Percentiles rank a stretch among this genome's conserved stretches.
Conservation (phyloP, 1,284 basidiomycete species). For the Ceratobasidium sp. region DNA sequence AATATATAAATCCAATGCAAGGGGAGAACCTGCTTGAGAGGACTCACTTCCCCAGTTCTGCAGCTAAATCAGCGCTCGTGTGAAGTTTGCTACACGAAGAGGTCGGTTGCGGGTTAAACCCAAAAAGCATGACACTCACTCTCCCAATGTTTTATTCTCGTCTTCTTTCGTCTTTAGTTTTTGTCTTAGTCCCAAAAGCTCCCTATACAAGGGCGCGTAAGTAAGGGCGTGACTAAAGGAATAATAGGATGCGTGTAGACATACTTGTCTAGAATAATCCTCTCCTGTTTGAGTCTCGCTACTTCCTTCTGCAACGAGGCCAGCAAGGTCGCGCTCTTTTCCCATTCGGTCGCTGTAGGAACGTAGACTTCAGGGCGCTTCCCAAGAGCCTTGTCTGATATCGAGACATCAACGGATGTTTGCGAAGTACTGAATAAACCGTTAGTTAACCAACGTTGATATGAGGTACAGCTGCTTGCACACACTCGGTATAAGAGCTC, state of each 20-base stretch:
- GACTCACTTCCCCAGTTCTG: slow-evolving; percentile 29
- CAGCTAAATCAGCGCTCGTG: slow-evolving; percentile 33
- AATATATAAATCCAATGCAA: background rate
- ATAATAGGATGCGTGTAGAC: background rate
- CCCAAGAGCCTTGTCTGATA: background rate
- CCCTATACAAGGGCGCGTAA: background rate
- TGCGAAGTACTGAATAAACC: background rate
- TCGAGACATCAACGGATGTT: background rate
- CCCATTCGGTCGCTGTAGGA: slow-evolving; percentile 10
- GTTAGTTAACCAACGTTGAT: background rate
- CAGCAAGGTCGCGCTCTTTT: slow-evolving; percentile 9
- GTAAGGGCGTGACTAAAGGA: background rate
- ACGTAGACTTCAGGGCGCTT: background rate
- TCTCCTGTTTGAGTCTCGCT: slow-evolving; percentile 12
- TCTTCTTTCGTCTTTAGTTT: background rate
- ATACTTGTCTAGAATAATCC: background rate
- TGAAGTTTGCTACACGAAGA: slow-evolving; percentile 12
- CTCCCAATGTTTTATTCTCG: slow-evolving; percentile 15
- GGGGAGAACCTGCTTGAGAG: background rate
- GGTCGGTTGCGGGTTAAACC: background rate
- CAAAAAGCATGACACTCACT: background rate
- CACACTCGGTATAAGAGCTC: background rate
- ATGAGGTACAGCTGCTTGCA: background rate
- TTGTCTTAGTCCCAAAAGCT: slow-evolving; percentile 5
- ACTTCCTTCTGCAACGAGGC: slow-evolving; percentile 21